phyloP scores from a whole-genome alignment of 495 filamentous ascomycete genomes.

The Hypoxylon lienhwacheense region DNA sequence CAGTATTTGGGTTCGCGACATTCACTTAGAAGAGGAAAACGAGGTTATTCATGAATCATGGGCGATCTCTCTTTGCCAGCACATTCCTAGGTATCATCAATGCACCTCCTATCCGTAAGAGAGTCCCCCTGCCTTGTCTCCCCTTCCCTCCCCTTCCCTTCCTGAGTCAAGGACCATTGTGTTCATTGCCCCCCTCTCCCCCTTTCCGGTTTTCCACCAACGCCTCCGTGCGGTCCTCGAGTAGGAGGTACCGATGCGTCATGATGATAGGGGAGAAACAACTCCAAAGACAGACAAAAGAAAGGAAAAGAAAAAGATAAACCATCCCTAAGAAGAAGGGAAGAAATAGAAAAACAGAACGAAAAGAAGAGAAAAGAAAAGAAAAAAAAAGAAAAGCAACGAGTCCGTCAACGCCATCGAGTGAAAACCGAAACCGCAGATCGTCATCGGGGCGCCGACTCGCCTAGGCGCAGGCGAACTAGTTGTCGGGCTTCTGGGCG shows the following conservation, averaged over 20 bases:
- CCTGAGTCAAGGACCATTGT: no score
- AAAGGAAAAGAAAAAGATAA: slow-evolving; percentile 1
- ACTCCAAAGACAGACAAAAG: no score
- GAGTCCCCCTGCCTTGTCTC: slow-evolving; percentile 5
- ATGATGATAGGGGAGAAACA: no score
- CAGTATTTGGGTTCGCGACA: neutral
- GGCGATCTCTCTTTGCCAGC: slow-evolving; percentile 15
- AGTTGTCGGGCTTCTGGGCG: neutral
- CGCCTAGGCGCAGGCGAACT: no score
- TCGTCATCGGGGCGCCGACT: no score
- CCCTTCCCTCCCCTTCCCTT: slow-evolving; percentile 7
- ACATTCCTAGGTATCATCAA: neutral
- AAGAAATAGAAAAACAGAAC: neutral
- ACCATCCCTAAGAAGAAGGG: neutral
- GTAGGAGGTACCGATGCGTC: no score
- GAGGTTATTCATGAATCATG: slow-evolving; percentile 29
- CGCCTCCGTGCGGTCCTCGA: slow-evolving; percentile 16
- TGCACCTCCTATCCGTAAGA: slow-evolving; percentile 2
- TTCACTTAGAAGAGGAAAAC: neutral
- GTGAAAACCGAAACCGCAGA: no score
- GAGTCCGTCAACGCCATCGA: no score
- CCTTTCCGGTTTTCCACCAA: slow-evolving; percentile 12
- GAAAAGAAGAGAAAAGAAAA: slow-evolving; percentile 5
- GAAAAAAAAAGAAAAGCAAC: slow-evolving; percentile 1
- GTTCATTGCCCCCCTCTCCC: no score